Base-by-base conservation (phyloP, 306 rosid species). In the Dryas alaskensis region DNA sequence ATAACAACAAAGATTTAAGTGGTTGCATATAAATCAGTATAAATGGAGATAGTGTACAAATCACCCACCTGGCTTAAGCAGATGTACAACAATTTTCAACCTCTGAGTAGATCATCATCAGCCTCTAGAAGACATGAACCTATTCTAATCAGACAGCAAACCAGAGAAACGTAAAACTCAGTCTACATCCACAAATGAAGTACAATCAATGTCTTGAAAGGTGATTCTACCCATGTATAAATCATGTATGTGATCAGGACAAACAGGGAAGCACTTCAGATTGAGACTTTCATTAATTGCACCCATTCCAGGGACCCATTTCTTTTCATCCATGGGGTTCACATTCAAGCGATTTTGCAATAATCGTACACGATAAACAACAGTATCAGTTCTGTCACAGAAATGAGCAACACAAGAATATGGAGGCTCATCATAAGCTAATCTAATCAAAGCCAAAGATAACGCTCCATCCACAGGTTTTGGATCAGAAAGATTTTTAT, bases 231-330 rank as follows among this genome's bases (percentile, higher is more conserved):
- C 96, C 83, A 81, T 70, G 79, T 89, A 93, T 52, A 93, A 81
- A 75, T 87, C 91, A 62, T 74, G 76, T 6, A 84, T 69, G 82
- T 93, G 98, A 80, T 86, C 84, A 45, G 84, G 61, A 83, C 97
- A 91, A 6, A 93, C 86, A 73, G 96, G 96, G 69, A 93, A 86
- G 74, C 98, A 93, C 73, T 84, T 89, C 60, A 14, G 76, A 72
- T 91, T 67, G 69, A 91, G 82, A 73, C 90, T 85, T 71, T 70
- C 92, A 73, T 91, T 86, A 84, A 93, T 85, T 67, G 79, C 82
- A 52, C 93, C 90, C 88, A 93, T 80, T 57, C 93, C 93, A 37
- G 67, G 78, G 16, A 93, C 83, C 97, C 96, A 90, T 43, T 86
- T 86, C 76, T 70, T 87, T 48, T 73, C 81, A 67, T 87, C 85